Conservation (phyloP, 106 monocot species). For the Platanthera guangdongensis region DNA sequence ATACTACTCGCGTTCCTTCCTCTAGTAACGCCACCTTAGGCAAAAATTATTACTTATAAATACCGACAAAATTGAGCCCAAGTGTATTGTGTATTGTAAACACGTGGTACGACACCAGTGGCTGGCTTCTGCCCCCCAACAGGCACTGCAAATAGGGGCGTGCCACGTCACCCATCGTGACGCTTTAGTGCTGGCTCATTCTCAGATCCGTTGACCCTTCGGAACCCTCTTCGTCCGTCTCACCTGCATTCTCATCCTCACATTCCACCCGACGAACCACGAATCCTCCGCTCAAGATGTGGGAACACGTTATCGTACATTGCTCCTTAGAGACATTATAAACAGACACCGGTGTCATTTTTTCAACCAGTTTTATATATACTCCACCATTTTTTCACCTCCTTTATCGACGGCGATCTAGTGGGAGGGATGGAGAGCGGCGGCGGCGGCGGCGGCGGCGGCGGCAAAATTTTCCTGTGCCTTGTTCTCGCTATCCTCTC, state of each 20-base stretch:
- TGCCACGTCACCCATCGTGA: constrained; percentile 1
- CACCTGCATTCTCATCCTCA: not conserved
- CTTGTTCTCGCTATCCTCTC: constrained; percentile 6
- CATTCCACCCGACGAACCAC: not conserved
- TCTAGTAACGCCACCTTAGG: too few species aligned
- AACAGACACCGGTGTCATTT: not conserved
- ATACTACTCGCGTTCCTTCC: too few species aligned
- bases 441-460: constrained; percentile 4
- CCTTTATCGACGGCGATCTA: not conserved
- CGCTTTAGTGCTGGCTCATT: not conserved
- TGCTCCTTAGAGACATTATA: not conserved
- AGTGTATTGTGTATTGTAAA: too few species aligned
- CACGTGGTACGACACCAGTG: too few species aligned
- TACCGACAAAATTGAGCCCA: too few species aligned
- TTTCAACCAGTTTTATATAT: not conserved
- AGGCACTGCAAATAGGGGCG: too few species aligned
- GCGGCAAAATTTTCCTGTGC: not conserved
- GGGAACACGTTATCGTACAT: not conserved
- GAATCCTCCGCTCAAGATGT: not conserved
- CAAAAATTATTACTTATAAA: too few species aligned
- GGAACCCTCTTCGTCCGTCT: not conserved
- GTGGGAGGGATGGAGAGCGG: not conserved
- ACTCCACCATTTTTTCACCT: too few species aligned
- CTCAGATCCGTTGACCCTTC: not conserved
- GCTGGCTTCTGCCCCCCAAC: too few species aligned